A percentile compares a stretch with the other conserved stretches of the same genome.
These are phyloP conservation scores for Wickerhamomyces pijperi DNA, from an alignment of 805 yeast genomes.

Conservation along the genomic window DNA sequence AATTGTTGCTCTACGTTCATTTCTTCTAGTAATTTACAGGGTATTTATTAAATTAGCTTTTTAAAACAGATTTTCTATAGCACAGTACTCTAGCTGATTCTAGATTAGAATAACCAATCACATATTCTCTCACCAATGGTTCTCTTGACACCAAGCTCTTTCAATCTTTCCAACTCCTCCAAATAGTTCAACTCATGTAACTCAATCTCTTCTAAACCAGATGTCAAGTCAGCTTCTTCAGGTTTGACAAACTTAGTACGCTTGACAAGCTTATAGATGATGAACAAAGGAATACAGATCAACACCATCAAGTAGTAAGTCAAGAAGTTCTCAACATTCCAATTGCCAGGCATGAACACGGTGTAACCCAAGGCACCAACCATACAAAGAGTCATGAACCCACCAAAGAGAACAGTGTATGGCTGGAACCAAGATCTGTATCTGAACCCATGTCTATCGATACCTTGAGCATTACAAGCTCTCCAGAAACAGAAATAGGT, in stretches of 20 bases:
- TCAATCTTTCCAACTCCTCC: conserved; percentile 4
- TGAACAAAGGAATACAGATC: conserved; percentile 32
- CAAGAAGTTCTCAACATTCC: conserved; percentile 55
- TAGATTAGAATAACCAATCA: not conserved
- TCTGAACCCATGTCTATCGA: conserved; percentile 27
- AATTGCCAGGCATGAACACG: conserved; percentile 58
- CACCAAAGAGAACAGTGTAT: conserved; percentile 37
- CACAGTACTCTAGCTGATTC: too few species aligned
- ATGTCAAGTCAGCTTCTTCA: conserved; percentile 38
- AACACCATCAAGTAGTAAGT: conserved; percentile 69
- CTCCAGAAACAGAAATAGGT: conserved; percentile 55
- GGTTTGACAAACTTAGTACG: conserved; percentile 35
- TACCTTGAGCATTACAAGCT: conserved; percentile 44
- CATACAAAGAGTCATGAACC: conserved; percentile 36
- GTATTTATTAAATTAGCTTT: too few species aligned
- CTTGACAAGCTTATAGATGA: conserved; percentile 36
- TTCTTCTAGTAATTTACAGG: too few species aligned
- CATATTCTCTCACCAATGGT: not conserved
- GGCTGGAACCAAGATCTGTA: conserved; percentile 54
- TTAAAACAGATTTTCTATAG: too few species aligned
- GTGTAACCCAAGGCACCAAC: conserved; percentile 55
- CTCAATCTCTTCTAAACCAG: conserved; percentile 47
- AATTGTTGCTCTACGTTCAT: too few species aligned
- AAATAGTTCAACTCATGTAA: conserved; percentile 33
- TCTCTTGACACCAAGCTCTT: conserved; percentile 1